These are phyloP conservation scores for Microcyclosporella mali DNA, from an alignment of 2,329 filamentous ascomycete species.

Conservation along the genomic window DNA sequence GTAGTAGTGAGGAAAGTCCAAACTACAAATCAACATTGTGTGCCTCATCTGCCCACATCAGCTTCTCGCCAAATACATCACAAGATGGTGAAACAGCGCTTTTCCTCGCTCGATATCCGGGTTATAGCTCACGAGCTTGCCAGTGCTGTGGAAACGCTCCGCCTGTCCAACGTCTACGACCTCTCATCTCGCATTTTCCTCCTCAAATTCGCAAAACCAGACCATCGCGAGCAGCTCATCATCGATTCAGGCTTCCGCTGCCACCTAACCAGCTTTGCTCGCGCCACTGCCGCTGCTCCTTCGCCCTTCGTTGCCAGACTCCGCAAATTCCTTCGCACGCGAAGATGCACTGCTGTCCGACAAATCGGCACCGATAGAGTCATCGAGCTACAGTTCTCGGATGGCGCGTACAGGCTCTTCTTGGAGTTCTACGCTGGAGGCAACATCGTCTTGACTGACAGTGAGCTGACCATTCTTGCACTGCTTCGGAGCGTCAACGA, in stretches of 20 bases:
- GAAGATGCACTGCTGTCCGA: conserved; percentile 69
- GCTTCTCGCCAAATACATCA: not conserved
- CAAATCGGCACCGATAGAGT: conserved; percentile 93
- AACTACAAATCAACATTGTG: not conserved
- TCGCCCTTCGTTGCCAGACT: conserved; percentile 79
- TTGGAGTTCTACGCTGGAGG: conserved; percentile 95
- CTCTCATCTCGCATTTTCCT: conserved; percentile 92
- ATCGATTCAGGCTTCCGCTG: conserved; percentile 95
- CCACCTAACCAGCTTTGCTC: conserved; percentile 84
- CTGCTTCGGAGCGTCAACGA: conserved; percentile 74
- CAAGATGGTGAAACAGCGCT: conserved; percentile 63
- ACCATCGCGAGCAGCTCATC: conserved; percentile 80
- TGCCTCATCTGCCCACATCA: not conserved
- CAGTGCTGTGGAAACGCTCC: conserved; percentile 65
- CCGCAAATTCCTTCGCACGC: conserved; percentile 81
- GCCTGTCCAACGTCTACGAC: conserved; percentile 92
- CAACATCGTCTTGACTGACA: conserved; percentile 88
- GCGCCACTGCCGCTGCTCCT: conserved; percentile 76
- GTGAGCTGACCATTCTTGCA: conserved; percentile 72
- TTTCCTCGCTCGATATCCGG: conserved; percentile 73
- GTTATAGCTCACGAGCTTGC: conserved; percentile 92
- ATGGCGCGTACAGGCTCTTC: conserved; percentile 80
- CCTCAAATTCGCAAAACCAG: conserved; percentile 87
- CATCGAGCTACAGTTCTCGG: conserved; percentile 85
- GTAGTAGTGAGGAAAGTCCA: not conserved